phyloP scores from a whole-genome alignment of 331 rosid species.

The Rhamnella rubrinervis region DNA sequence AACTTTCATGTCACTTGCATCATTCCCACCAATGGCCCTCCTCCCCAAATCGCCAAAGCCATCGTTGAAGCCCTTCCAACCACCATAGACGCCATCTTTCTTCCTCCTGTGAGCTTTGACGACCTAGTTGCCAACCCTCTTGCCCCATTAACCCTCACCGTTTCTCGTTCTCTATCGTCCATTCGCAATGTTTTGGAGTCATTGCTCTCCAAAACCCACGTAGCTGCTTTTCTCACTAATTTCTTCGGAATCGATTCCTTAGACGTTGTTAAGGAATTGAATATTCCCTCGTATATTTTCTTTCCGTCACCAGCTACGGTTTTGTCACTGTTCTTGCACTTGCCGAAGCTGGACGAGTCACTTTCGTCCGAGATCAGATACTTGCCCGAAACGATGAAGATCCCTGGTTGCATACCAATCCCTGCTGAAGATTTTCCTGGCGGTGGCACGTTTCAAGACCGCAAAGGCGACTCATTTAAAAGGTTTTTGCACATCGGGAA shows the following conservation, averaged over 20 bases:
- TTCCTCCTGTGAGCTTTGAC: conserved; percentile 20
- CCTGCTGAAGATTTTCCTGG: conserved; percentile 12
- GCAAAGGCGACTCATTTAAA: not conserved
- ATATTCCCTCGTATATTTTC: conserved; percentile 10
- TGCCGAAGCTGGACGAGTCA: conserved; percentile 15
- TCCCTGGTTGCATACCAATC: conserved; percentile 15
- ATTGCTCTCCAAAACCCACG: not conserved
- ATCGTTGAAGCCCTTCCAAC: conserved; percentile 40
- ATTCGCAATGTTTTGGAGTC: not conserved
- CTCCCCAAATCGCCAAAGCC: conserved; percentile 25
- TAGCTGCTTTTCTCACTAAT: conserved; percentile 9
- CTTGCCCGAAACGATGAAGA: conserved; percentile 1
- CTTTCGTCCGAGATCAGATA: not conserved
- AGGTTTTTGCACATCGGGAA: not conserved
- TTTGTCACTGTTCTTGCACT: not conserved
- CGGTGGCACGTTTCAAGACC: conserved; percentile 2
- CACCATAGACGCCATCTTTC: conserved; percentile 28
- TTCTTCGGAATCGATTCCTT: conserved; percentile 3
- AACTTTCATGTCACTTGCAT: conserved; percentile 38
- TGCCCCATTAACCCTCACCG: not conserved
- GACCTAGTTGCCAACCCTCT: not conserved
- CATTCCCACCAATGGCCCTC: conserved; percentile 40
- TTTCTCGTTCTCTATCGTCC: conserved; percentile 10
- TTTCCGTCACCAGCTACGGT: conserved; percentile 6
- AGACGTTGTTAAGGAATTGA: conserved; percentile 19